Base-by-base conservation (phyloP, 2,329 filamentous ascomycete species). In the Neoarthrinium moseri region DNA sequence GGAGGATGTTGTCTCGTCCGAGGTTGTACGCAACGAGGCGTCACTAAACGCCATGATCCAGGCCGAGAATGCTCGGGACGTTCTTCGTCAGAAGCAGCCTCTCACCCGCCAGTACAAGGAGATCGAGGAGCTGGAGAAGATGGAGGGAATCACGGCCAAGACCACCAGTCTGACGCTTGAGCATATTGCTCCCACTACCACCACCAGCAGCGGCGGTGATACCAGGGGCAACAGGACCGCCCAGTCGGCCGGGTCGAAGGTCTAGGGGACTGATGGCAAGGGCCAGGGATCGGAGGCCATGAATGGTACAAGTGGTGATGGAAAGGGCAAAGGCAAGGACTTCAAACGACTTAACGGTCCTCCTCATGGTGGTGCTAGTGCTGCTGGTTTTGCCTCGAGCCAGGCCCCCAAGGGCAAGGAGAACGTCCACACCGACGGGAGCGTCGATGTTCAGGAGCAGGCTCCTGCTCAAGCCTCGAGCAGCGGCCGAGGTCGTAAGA, bases 1-100 rank as follows among this genome's bases (percentile, higher is more conserved):
- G 70, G 86, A 90, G 56, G 81, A 87, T 56, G 63, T 89, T 43
- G 73, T 81, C 13, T 12, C 11, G n/a, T 15, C 15, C 10, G 22
- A 35, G 21, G 17, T 30, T 8, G 13, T 15, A 6, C 15, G 29
- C 10, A 20, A 44, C 13, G 21, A 22, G 8, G 23, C n/a, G 4
- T 20, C 13, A 2, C 41, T 44, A 5, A 17, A 20, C n/a, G 22
- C 24, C 22, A 36, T 36, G 41, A 21, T 44, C 20, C 20, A 27
- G 7, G 41, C 12, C 2, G 41, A 44, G 41, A 35, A 36, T 22
- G 18, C 17, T n/a, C 41, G 30, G 21, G 41, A 44, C n/a, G 29
- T 32, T 26, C 26, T 32, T 24, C 39, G 39, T 43, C 27, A n/a
- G n/a, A 5, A 32, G 12, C 26, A 34, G 20, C 10, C 17, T 34